A percentile compares a stretch with the other conserved stretches of the same genome.
phyloP scores from a whole-genome alignment of 345 rosid genomes.

The Pistacia integerrima region DNA sequence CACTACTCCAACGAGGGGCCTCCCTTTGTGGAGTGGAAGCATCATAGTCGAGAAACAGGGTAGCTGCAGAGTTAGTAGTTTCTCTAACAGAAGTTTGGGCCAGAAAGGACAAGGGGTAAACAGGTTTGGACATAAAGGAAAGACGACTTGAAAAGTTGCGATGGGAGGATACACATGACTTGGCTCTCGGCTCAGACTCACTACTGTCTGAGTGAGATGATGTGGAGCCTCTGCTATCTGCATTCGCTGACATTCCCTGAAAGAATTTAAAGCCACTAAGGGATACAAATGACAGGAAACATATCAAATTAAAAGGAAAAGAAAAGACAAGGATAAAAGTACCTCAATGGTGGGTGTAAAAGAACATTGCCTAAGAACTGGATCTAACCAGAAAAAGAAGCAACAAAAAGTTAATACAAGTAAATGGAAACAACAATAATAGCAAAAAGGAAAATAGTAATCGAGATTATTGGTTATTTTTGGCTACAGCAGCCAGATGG shows the following conservation, averaged over 20 bases:
- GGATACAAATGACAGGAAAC: slow-evolving; percentile 1
- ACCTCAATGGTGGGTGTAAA: slow-evolving; percentile 45
- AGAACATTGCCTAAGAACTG: slow-evolving; percentile 31
- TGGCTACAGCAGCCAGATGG: not conserved
- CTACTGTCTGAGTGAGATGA: slow-evolving; percentile 53
- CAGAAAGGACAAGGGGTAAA: slow-evolving; percentile 57
- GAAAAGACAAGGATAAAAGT: slow-evolving; percentile 10
- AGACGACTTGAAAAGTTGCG: slow-evolving; percentile 45
- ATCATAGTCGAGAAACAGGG: slow-evolving; percentile 29
- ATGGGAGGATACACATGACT: slow-evolving; percentile 39
- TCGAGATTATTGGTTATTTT: not conserved
- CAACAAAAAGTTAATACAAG: slow-evolving; percentile 10
- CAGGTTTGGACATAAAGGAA: slow-evolving; percentile 58
- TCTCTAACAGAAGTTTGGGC: slow-evolving; percentile 27
- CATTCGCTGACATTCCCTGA: slow-evolving; percentile 47
- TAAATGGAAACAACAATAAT: not conserved
- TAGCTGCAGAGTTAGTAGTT: slow-evolving; percentile 18
- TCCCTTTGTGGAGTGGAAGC: slow-evolving; percentile 36
- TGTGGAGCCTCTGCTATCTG: slow-evolving; percentile 38
- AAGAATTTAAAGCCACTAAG: slow-evolving; percentile 19
- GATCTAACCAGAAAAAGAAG: slow-evolving; percentile 35
- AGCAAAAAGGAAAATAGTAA: not conserved
- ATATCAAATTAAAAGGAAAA: not conserved
- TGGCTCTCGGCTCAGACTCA: slow-evolving; percentile 45
- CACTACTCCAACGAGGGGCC: slow-evolving; percentile 55